Conservation (phyloP, 164 flowering plant species). For the Vitis rupestris region DNA sequence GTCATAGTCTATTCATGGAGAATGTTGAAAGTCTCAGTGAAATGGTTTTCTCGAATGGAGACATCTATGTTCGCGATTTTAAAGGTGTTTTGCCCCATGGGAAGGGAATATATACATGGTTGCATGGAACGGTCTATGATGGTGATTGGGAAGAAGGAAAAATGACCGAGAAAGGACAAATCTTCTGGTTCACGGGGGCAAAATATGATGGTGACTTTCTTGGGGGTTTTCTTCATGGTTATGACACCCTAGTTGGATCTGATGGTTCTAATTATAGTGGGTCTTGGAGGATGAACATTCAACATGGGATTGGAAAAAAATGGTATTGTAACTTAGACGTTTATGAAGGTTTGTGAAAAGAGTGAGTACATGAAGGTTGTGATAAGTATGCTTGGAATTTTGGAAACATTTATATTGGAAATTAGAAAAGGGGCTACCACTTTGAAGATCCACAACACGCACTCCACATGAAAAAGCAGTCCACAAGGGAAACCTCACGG, state of each 20-base stretch:
- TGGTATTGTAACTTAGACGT: slow-evolving; percentile 58
- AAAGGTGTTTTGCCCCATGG: slow-evolving; percentile 72
- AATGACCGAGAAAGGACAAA: slow-evolving; percentile 74
- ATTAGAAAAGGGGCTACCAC: too few species aligned
- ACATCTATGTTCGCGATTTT: slow-evolving; percentile 57
- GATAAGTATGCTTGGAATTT: slow-evolving; percentile 74
- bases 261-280: slow-evolving; percentile 68
- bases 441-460: too few species aligned
- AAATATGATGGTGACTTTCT: slow-evolving; percentile 80
- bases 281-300: slow-evolving; percentile 75
- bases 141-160: slow-evolving; percentile 89
- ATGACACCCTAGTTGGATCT: slow-evolving; percentile 44
- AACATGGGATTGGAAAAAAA: slow-evolving; percentile 77
- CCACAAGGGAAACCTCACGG: too few species aligned
- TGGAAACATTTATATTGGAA: slow-evolving; percentile 68
- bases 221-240: slow-evolving; percentile 79
- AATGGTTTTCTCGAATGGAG: too few species aligned
- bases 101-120: slow-evolving; percentile 77
- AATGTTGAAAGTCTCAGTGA: too few species aligned
- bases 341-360: slow-evolving; percentile 93
- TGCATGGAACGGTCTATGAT: slow-evolving; percentile 71
- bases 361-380: slow-evolving; percentile 73
- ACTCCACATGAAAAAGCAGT: too few species aligned
- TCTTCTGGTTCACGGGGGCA: slow-evolving; percentile 70
- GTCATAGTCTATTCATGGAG: too few species aligned